Conservation (phyloP, 495 filamentous ascomycete species). For the Penicillium canariense region DNA sequence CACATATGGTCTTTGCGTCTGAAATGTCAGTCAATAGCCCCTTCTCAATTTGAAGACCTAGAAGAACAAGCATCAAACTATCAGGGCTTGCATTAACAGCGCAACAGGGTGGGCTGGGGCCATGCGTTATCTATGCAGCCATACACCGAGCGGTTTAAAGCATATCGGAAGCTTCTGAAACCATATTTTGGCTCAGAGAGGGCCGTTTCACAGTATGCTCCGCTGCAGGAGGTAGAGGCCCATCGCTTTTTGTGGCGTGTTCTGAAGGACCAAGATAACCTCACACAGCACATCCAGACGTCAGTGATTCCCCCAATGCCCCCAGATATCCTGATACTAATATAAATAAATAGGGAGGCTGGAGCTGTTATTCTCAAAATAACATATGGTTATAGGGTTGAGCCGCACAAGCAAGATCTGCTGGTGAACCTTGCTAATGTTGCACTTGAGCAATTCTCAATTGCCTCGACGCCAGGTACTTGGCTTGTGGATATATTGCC, state of each 20-base stretch:
- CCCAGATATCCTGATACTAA: neutral
- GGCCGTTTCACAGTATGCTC: conserved; percentile 32
- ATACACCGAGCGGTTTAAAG: conserved; percentile 38
- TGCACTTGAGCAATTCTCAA: conserved; percentile 43
- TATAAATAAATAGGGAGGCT: conserved; percentile 26
- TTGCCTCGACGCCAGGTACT: conserved; percentile 40
- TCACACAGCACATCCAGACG: conserved; percentile 43
- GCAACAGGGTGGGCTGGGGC: conserved; percentile 35
- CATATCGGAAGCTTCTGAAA: conserved; percentile 40
- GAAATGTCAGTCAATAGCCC: conserved; percentile 29
- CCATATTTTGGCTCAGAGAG: conserved; percentile 24
- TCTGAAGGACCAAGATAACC: conserved; percentile 32
- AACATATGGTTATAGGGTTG: conserved; percentile 49
- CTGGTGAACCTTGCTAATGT: conserved; percentile 41
- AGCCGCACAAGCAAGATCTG: conserved; percentile 39
- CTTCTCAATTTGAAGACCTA: neutral
- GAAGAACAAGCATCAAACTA: neutral
- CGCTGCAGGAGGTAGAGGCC: conserved; percentile 39
- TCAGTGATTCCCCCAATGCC: conserved; percentile 12
- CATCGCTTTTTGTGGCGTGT: conserved; percentile 43
- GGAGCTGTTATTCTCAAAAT: conserved; percentile 49
- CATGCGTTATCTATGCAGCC: conserved; percentile 31
- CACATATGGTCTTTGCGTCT: conserved; percentile 32
- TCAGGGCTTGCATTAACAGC: neutral
- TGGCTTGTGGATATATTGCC: conserved; percentile 48